Conservation (phyloP, 2,329 filamentous ascomycete species). For the Aureobasidium sp. region DNA sequence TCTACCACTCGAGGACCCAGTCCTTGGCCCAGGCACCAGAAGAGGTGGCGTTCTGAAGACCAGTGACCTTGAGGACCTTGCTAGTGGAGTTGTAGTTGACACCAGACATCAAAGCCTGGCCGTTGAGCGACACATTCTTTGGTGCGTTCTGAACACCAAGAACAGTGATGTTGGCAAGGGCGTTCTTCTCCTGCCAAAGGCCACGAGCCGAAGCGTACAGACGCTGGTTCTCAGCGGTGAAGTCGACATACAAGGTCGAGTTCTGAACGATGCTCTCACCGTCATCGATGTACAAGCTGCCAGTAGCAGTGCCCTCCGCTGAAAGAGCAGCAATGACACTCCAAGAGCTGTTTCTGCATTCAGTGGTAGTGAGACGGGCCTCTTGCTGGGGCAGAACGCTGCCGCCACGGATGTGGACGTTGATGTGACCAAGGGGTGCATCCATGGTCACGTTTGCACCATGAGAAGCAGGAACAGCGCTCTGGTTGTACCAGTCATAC, state of each 20-base stretch:
- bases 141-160: slow-evolving; percentile 45
- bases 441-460: slow-evolving; percentile 54
- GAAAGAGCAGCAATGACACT: slow-evolving; percentile 58
- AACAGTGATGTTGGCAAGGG: slow-evolving; percentile 56
- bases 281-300: slow-evolving; percentile 66
- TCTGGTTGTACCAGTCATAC: slow-evolving; percentile 76
- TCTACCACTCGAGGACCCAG: slow-evolving; percentile 51
- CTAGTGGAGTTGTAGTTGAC: slow-evolving; percentile 46
- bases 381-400: slow-evolving; percentile 61
- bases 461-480: slow-evolving; percentile 44
- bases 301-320: slow-evolving; percentile 48
- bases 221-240: slow-evolving; percentile 40
- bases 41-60: slow-evolving; percentile 42
- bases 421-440: slow-evolving; percentile 62
- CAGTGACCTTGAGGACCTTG: slow-evolving; percentile 45
- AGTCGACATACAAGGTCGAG: slow-evolving; percentile 49
- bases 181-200: slow-evolving; percentile 49
- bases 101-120: slow-evolving; percentile 26
- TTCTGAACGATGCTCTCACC: slow-evolving; percentile 58
- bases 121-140: slow-evolving; percentile 48
- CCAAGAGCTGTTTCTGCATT: slow-evolving; percentile 59
- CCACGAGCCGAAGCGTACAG: slow-evolving; percentile 47
- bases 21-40: slow-evolving; percentile 50
- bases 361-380: slow-evolving; percentile 59
- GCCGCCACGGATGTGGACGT: slow-evolving; percentile 64